These are phyloP conservation scores for Neopestalotiopsis sp. DNA, from an alignment of 2,329 filamentous ascomycete species.

Conservation along the genomic window DNA sequence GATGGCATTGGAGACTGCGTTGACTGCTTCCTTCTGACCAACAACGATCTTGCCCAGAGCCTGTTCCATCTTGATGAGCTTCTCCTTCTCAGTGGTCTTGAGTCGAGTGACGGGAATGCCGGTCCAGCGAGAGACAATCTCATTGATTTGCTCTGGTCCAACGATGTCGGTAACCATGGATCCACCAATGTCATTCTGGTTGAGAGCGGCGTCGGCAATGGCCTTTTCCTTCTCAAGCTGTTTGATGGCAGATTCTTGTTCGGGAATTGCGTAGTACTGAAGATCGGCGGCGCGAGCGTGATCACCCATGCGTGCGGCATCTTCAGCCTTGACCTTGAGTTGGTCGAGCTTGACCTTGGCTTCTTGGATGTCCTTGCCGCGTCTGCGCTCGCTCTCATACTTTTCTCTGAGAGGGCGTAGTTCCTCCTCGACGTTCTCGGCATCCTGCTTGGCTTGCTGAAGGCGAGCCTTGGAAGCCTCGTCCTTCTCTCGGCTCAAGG, in stretches of 20 bases:
- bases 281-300: constrained; percentile 89
- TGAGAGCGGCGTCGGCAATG: constrained; percentile 75
- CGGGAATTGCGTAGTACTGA: constrained; percentile 96
- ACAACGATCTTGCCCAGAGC: constrained; percentile 84
- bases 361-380: constrained; percentile 90
- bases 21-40: constrained; percentile 92
- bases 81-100: constrained; percentile 96
- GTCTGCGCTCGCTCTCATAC: constrained; percentile 91
- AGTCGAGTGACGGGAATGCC: constrained; percentile 95
- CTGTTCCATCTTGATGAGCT: constrained; percentile 96
- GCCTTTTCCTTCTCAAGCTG: constrained; percentile 81
- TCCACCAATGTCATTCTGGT: constrained; percentile 63
- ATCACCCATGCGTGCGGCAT: constrained; percentile 87
- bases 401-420: constrained; percentile 90
- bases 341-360: constrained; percentile 94
- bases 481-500: constrained; percentile 90
- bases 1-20: constrained; percentile 93
- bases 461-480: constrained; percentile 87
- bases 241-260: constrained; percentile 82
- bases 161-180: constrained; percentile 91
- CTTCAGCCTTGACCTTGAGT: constrained; percentile 88
- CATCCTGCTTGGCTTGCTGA: constrained; percentile 83
- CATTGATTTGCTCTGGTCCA: constrained; percentile 97
- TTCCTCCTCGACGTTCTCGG: constrained; percentile 93
- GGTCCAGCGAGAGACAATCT: constrained; percentile 97